These are phyloP conservation scores for Psilocybe cyanescens DNA, from an alignment of 768 basidiomycete genomes.

Conservation along the genomic window DNA sequence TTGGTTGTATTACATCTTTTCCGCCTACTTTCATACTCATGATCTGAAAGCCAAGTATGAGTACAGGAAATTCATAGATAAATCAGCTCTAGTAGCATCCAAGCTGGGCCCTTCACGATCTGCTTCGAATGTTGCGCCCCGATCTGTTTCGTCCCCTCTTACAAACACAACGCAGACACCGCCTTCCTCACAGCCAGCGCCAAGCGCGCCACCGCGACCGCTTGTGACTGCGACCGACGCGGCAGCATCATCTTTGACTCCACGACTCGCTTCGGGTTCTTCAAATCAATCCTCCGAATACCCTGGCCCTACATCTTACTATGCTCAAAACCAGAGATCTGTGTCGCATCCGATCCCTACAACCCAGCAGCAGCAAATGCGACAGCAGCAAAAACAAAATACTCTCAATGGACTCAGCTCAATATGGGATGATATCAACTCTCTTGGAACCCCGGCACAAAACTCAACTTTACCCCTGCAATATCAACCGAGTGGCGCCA, in stretches of 20 bases:
- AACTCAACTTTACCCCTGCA: conserved; percentile 61
- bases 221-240: conserved; percentile 3
- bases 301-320: conserved; percentile 8
- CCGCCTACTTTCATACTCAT: not conserved
- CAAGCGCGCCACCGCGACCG: conserved; percentile 5
- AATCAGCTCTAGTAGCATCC: conserved; percentile 47
- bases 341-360: conserved; percentile 25
- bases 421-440: conserved; percentile 66
- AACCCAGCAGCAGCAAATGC: conserved; percentile 20
- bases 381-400: conserved; percentile 23
- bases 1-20: not conserved
- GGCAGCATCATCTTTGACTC: conserved; percentile 5
- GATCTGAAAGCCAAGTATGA: conserved; percentile 66
- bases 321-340: conserved; percentile 13
- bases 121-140: conserved; percentile 28
- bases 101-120: conserved; percentile 50
- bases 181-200: not conserved
- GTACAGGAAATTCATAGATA: conserved; percentile 68
- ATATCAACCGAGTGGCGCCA: conserved; percentile 30
- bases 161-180: conserved; percentile 5
- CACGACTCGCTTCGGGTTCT: conserved; percentile 14
- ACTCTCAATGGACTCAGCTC: conserved; percentile 25
- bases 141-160: conserved; percentile 20
- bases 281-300: conserved; percentile 12
- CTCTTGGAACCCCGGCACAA: conserved; percentile 42